Conservation (phyloP, 1,139 yeast genomes). For the Kodamaea suecica region DNA sequence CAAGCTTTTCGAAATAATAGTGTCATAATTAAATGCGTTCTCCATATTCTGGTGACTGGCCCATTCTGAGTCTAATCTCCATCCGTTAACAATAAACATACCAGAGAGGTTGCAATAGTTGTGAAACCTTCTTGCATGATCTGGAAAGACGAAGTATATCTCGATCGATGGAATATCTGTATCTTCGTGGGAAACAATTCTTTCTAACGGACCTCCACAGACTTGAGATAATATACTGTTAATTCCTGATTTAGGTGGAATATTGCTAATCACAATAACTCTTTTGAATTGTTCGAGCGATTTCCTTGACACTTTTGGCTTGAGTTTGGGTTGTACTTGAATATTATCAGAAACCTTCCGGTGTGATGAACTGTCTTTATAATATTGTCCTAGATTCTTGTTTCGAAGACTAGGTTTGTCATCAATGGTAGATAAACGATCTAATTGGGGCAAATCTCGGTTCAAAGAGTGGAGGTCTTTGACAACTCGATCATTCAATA, state of each 20-base stretch:
- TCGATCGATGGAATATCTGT: slow-evolving; percentile 30
- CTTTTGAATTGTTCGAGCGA: slow-evolving; percentile 4
- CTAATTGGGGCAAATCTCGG: too few relatives aligned
- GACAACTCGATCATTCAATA: too few relatives aligned
- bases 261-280: slow-evolving; percentile 11
- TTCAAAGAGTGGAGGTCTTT: too few relatives aligned
- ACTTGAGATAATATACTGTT: slow-evolving; percentile 55
- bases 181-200: slow-evolving; percentile 29
- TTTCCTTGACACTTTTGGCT: not conserved
- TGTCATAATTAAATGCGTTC: slow-evolving; percentile 29
- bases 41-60: slow-evolving; percentile 26
- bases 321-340: not conserved
- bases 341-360: not conserved
- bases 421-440: too few relatives aligned
- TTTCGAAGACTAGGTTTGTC: too few relatives aligned
- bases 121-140: slow-evolving; percentile 56
- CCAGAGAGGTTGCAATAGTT: slow-evolving; percentile 52
- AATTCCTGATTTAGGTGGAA: slow-evolving; percentile 31
- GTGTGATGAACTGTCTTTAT: not conserved
- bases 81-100: slow-evolving; percentile 61
- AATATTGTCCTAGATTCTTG: too few relatives aligned
- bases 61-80: slow-evolving; percentile 42
- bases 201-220: slow-evolving; percentile 74
- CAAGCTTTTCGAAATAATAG: slow-evolving; percentile 26
- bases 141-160: slow-evolving; percentile 50